Evolutionary conservation across 2,329 filamentous ascomycete species (phyloP), one percentile per base, ranked within the genome.

Genomic region (Myriosclerotinia curreyana): DNA sequence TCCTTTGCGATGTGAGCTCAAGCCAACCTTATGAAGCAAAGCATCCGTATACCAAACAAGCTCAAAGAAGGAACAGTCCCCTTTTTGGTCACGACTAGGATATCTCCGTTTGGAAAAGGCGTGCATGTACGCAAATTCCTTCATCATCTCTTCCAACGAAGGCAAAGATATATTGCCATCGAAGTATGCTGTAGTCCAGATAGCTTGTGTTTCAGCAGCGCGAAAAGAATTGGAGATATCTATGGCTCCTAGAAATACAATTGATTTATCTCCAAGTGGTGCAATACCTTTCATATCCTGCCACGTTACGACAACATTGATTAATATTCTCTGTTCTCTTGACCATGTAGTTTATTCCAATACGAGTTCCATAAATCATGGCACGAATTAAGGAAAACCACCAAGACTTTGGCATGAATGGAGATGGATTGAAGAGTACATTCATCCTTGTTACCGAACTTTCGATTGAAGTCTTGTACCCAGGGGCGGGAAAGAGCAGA

Each of bases 151-250:
- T 12, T 67, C 50, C 28, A 54, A 22, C 17, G 42, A 25, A n/a
- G 60, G 60, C 14, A 64, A n/a, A 22, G 15, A 28, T 14, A 67
- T 34, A 1, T 61, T 55, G 12, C 56, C 46, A 34, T 64, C 66
- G n/a, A 67, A 56, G 46, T 64, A 67, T 31, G 66, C 66, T 6
- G 52, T 60, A 3, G 63, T 58, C 64, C 66, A 67, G 22, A 67
- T 67, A 4, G 66, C 64, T 52, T 66, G 66, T n/a, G 50, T 22
- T 48, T 66, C 56, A 9, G 50, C 66, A 5, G 49, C 60, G 9
- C 51, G 53, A 28, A 62, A 65, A n/a, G 54, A 61, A 20, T 64
- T 66, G 8, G 49, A 65, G n/a, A 56, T 62, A 8, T 40, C 38
- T 34, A 67, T 60, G 4, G 55, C 60, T 17, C 56, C 46, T 31